Evolutionary conservation across 768 basidiomycete genomes (phyloP).

Genomic region (Punctularia strigosozonata): DNA sequence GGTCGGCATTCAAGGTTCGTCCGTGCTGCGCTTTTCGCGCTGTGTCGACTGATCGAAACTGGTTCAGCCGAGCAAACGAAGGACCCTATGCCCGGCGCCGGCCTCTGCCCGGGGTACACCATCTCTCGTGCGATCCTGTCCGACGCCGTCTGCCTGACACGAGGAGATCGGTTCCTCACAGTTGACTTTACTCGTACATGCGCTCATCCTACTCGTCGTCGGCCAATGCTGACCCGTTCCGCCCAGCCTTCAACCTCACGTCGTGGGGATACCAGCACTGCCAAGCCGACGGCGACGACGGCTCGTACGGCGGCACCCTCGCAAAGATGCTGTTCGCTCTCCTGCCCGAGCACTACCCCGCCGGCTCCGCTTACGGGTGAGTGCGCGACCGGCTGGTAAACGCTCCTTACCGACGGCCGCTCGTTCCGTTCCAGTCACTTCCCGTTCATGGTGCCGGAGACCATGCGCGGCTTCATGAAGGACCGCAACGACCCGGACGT

Average conservation of each 20-base stretch:
- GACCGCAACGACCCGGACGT: slow-evolving; percentile 19
- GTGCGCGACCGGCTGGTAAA: too few species aligned
- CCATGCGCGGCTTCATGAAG: slow-evolving; percentile 29
- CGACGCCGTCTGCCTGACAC: slow-evolving; percentile 63
- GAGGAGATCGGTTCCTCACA: slow-evolving; percentile 75
- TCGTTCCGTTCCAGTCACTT: too few species aligned
- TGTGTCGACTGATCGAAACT: too few species aligned
- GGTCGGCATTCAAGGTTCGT: slow-evolving; percentile 17
- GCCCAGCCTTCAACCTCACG: slow-evolving; percentile 58
- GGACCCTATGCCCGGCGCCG: slow-evolving; percentile 49
- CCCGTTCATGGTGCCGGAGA: slow-evolving; percentile 60
- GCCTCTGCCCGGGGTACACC: slow-evolving; percentile 74
- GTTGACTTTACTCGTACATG: slow-evolving; percentile 63
- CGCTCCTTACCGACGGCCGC: too few species aligned
- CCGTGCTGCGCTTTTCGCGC: too few species aligned
- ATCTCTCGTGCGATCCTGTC: slow-evolving; percentile 77
- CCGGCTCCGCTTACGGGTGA: slow-evolving; percentile 55
- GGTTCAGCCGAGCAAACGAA: slow-evolving; percentile 72
- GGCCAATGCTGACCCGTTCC: neutral
- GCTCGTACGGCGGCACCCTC: slow-evolving; percentile 68
- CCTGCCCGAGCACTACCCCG: slow-evolving; percentile 57
- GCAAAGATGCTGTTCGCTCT: slow-evolving; percentile 62
- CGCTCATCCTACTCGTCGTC: neutral
- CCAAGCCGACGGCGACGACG: slow-evolving; percentile 48
- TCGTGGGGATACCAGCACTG: slow-evolving; percentile 72